phyloP scores from a whole-genome alignment of 106 monocot species.

The Gastrodia elata region DNA sequence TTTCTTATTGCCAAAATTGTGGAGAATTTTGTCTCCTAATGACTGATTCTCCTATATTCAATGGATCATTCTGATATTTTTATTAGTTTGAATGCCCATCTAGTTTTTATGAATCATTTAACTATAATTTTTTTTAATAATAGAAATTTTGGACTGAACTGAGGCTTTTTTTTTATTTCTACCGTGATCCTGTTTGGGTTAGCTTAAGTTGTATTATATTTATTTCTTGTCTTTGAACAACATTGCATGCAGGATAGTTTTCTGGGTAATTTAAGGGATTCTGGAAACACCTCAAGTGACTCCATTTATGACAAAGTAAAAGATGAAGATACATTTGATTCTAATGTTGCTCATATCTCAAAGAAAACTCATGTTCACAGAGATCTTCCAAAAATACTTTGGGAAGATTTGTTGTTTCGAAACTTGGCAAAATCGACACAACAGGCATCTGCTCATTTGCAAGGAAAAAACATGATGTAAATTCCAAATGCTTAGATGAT shows the following conservation, averaged over 20 bases:
- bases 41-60: not conserved
- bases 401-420: not conserved
- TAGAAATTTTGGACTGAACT: not conserved
- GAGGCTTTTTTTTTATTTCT: too few species aligned
- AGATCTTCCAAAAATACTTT: not conserved
- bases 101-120: not conserved
- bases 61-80: not conserved
- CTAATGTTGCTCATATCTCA: not conserved
- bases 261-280: not conserved
- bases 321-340: not conserved
- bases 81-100: not conserved
- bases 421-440: not conserved
- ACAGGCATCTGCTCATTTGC: slow-evolving; percentile 5
- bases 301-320: not conserved
- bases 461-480: slow-evolving; percentile 1
- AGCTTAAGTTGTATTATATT: not conserved
- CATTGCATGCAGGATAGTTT: slow-evolving; percentile 1
- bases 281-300: not conserved
- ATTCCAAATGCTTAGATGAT: slow-evolving; percentile 5
- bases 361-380: not conserved
- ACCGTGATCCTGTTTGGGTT: not conserved
- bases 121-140: not conserved
- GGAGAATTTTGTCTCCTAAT: not conserved
- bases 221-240: not conserved
- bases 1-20: not conserved